Base-by-base conservation (phyloP, 768 basidiomycete genomes). In the Mycena albidolilacea region DNA sequence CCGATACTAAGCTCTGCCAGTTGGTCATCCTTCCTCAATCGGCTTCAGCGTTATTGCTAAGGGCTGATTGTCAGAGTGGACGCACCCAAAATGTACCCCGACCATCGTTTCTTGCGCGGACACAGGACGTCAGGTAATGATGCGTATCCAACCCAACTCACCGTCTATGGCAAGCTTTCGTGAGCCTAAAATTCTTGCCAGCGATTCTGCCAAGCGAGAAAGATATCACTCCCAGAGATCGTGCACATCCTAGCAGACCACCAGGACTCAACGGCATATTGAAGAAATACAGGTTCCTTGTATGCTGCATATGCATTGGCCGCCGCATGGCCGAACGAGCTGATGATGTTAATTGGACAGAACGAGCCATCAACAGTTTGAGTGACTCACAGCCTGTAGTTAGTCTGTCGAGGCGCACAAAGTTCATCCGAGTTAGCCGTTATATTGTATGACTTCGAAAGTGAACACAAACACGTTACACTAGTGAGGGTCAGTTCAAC, bases 151-250 rank as follows among this genome's bases (percentile, higher is more conserved):
- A 21, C 11, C 8, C 35, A 17, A 59, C 61, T 6, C 61, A 62
- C 61, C n/a, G 14, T 62, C 37, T 30, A n/a, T 62, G 41, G 41
- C 61, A 46, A 15, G n/a, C n/a, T n/a, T 62, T 43, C 41, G 19
- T 5, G 21, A 62, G 41, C 6, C 43, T 62, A 21, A 62, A 62
- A 23, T 62, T 62, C 30, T 44, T 62, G 7, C 41, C 41, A 3
- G n/a, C 41, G 7, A 62, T 23, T 35, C 23, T 62, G 3, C 61
- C 41, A 21, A 43, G 21, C 7, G 41, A 21, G n/a, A n/a, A n/a
- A n/a, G 43, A 62, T 8, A 12, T 62, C 44, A 30, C 10, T 15
- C 37, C 9, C 15, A 15, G 57, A 59, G 12, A 59, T 37, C 37
- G 57, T 59, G 37, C 17, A 12, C 5, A 5, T 3, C 3, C 37